Evolutionary conservation across 2,329 filamentous ascomycete genomes (phyloP).

Genomic region (Madurella mycetomatis): DNA sequence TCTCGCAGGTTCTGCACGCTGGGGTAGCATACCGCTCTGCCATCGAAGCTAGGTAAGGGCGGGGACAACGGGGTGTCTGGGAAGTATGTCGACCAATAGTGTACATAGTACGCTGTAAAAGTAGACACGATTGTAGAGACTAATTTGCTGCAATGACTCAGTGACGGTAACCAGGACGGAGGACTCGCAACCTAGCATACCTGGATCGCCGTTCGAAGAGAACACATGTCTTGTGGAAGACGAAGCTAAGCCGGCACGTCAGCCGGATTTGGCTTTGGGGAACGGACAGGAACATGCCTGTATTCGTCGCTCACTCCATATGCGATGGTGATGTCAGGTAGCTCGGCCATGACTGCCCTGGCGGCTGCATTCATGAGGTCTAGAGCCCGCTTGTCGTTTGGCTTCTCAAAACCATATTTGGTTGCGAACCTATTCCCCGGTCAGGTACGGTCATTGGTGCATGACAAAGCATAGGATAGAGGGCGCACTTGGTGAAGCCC

Average conservation of each 20-base stretch:
- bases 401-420: slow-evolving; percentile 83
- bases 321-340: slow-evolving; percentile 80
- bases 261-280: slow-evolving; percentile 1
- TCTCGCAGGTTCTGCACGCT: slow-evolving; percentile 77
- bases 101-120: slow-evolving; percentile 87
- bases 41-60: slow-evolving; percentile 87
- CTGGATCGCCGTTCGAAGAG: slow-evolving; percentile 83
- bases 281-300: slow-evolving; percentile 46
- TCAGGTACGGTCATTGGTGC: slow-evolving; percentile 11
- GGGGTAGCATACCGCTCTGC: slow-evolving; percentile 85
- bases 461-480: neutral
- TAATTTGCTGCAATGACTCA: slow-evolving; percentile 62
- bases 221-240: slow-evolving; percentile 76
- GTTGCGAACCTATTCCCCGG: slow-evolving; percentile 61
- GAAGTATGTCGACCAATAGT: slow-evolving; percentile 74
- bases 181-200: slow-evolving; percentile 39
- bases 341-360: slow-evolving; percentile 73
- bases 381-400: slow-evolving; percentile 82
- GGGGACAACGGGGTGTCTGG: slow-evolving; percentile 63
- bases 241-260: slow-evolving; percentile 57
- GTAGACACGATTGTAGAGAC: slow-evolving; percentile 87
- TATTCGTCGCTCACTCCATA: slow-evolving; percentile 97
- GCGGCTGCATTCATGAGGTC: slow-evolving; percentile 94
- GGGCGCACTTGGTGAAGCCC: slow-evolving; percentile 81
- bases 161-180: neutral